Evolutionary conservation across 208 protist genomes (phyloP).

Genomic region (Acanthamoeba healyi): DNA sequence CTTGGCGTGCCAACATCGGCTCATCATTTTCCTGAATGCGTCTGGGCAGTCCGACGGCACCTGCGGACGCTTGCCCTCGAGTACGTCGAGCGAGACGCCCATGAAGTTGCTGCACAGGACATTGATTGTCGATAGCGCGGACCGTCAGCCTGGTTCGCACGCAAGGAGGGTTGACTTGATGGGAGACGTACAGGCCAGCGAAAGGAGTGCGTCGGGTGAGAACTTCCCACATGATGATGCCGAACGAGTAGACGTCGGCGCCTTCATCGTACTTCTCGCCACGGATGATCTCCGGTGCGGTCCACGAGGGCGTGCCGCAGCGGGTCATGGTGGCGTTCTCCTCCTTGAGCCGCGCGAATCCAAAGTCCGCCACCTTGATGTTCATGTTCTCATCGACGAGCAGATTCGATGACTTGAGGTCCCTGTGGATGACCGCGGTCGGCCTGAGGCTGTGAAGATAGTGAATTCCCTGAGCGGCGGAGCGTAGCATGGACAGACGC

Average conservation of each 20-base stretch:
- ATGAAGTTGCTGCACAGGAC: conserved; percentile 66
- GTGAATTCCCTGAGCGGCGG: conserved; percentile 18
- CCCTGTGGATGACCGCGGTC: conserved; percentile 12
- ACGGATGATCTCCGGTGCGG: background rate
- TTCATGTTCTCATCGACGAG: conserved; percentile 7
- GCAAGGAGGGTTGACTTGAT: background rate
- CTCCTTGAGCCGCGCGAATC: conserved; percentile 55
- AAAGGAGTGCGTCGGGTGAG: background rate
- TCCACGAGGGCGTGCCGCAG: conserved; percentile 40
- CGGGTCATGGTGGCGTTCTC: conserved; percentile 70
- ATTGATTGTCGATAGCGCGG: too few species aligned
- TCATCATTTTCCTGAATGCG: background rate
- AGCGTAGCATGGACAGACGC: background rate
- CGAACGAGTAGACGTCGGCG: background rate
- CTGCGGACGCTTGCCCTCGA: conserved; percentile 49
- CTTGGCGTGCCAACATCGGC: background rate
- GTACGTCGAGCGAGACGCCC: conserved; percentile 48
- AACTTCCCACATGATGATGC: conserved; percentile 36
- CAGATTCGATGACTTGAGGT: conserved; percentile 45
- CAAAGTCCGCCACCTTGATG: conserved; percentile 26
- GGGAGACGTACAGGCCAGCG: background rate
- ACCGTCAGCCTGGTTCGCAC: too few species aligned
- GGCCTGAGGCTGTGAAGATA: conserved; percentile 37
- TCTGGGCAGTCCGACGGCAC: background rate
- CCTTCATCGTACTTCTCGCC: background rate